Conservation (phyloP, 805 yeast genomes). For the Metschnikowia peoriensis region DNA sequence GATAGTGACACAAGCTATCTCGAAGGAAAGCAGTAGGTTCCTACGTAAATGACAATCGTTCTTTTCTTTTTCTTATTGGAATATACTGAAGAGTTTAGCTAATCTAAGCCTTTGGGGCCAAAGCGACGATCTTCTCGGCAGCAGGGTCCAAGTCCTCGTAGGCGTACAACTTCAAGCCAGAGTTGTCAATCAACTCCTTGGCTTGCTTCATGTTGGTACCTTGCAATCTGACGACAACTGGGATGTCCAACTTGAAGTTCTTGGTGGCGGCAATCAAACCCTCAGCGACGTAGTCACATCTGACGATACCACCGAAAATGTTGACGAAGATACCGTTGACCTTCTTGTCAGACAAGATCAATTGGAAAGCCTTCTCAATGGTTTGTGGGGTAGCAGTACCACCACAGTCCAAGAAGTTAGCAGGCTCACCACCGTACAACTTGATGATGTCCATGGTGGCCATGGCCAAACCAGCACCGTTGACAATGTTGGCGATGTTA, state of each 20-base stretch:
- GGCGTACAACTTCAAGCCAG: slow-evolving; percentile 90
- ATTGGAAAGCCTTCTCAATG: slow-evolving; percentile 92
- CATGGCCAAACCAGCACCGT: slow-evolving; percentile 99
- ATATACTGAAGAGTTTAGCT: not conserved
- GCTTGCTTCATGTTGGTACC: slow-evolving; percentile 95
- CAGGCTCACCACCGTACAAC: slow-evolving; percentile 97
- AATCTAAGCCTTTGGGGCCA: slow-evolving; percentile 38
- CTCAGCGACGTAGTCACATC: slow-evolving; percentile 98
- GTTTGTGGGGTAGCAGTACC: slow-evolving; percentile 99
- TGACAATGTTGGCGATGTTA: slow-evolving; percentile 96
- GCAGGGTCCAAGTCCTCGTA: slow-evolving; percentile 95
- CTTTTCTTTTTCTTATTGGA: slow-evolving; percentile 1
- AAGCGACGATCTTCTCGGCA: slow-evolving; percentile 89
- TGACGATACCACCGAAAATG: slow-evolving; percentile 98
- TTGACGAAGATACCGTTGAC: slow-evolving; percentile 96
- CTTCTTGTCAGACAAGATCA: slow-evolving; percentile 83
- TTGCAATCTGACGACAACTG: slow-evolving; percentile 97
- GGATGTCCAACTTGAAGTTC: slow-evolving; percentile 84
- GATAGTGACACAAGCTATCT: not conserved
- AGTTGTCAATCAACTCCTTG: slow-evolving; percentile 75
- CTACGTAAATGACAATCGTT: not conserved
- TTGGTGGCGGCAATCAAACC: slow-evolving; percentile 96
- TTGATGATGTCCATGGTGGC: slow-evolving; percentile 99
- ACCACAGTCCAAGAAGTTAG: slow-evolving; percentile 99
- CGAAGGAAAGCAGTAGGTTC: not conserved